Evolutionary conservation across 2,329 filamentous ascomycete species (phyloP).

Genomic region (Fusarium proliferatum): DNA sequence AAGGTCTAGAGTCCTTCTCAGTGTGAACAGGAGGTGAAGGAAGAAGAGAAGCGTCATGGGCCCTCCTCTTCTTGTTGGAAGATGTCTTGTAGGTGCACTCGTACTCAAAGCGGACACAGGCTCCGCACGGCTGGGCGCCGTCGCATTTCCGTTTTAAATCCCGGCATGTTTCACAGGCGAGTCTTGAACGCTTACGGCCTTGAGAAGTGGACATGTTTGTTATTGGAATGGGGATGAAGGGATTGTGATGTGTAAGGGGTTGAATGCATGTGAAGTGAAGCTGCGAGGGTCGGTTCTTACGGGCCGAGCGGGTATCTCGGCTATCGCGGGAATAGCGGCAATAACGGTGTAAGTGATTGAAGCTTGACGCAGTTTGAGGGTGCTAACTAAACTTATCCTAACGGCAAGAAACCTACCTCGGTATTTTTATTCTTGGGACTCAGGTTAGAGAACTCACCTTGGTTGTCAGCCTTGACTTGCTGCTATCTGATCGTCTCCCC

Average conservation of each 20-base stretch:
- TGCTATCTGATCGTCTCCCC: accelerated
- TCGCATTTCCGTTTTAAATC: constrained; percentile 68
- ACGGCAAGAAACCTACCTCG: no score
- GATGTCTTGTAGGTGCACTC: constrained; percentile 59
- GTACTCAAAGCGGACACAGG: constrained; percentile 64
- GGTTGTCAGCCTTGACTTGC: no score
- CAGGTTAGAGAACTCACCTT: accelerated
- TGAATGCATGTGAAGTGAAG: neutral
- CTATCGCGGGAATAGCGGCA: neutral
- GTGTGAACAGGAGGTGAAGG: constrained; percentile 1
- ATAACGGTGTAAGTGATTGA: neutral
- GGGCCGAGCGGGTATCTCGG: constrained; percentile 33
- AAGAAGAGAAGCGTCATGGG: neutral
- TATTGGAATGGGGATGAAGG: neutral
- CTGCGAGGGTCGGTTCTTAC: constrained; percentile 12
- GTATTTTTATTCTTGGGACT: accelerated
- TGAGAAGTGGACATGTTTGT: constrained; percentile 30
- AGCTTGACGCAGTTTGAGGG: neutral
- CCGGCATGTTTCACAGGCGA: constrained; percentile 63
- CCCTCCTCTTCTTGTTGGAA: constrained; percentile 23
- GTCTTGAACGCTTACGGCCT: constrained; percentile 53
- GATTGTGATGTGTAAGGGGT: neutral
- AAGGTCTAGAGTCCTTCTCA: neutral
- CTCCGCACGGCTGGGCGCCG: constrained; percentile 62
- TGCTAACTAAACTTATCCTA: neutral